Evolutionary conservation across 441 rosid genomes (phyloP).

Genomic region (Geranium incanum): DNA sequence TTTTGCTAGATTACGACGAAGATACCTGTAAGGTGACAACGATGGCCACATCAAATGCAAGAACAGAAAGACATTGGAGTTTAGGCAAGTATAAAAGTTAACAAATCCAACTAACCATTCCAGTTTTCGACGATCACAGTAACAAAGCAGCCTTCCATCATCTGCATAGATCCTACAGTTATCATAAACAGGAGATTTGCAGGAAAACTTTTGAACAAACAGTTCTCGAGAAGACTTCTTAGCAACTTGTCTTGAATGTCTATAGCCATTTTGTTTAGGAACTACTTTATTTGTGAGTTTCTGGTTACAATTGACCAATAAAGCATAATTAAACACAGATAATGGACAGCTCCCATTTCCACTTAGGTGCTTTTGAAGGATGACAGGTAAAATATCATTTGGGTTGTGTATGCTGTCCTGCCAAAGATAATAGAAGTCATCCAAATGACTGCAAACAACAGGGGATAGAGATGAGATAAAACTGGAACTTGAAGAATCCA

Average conservation of each 20-base stretch:
- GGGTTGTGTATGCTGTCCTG: slow-evolving; percentile 33
- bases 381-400: slow-evolving; percentile 35
- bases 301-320: slow-evolving; percentile 44
- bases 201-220: slow-evolving; percentile 85
- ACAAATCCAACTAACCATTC: slow-evolving; percentile 58
- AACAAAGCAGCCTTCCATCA: slow-evolving; percentile 85
- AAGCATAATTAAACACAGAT: slow-evolving; percentile 60
- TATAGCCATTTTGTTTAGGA: slow-evolving; percentile 48
- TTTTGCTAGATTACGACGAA: slow-evolving; percentile 69
- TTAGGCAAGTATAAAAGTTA: slow-evolving; percentile 16
- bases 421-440: slow-evolving; percentile 42
- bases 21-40: slow-evolving; percentile 50
- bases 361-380: slow-evolving; percentile 66
- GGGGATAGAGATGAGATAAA: slow-evolving; percentile 54
- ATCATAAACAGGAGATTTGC: slow-evolving; percentile 95
- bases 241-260: slow-evolving; percentile 43
- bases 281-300: slow-evolving; percentile 32
- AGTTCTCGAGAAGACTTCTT: slow-evolving; percentile 69
- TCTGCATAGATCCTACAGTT: slow-evolving; percentile 88
- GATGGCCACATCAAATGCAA: slow-evolving; percentile 15
- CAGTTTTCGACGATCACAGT: slow-evolving; percentile 81
- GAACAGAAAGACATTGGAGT: slow-evolving; percentile 11
- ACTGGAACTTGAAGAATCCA: slow-evolving; percentile 38
- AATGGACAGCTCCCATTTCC: slow-evolving; percentile 64
- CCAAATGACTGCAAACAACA: slow-evolving; percentile 62